These are phyloP conservation scores for Ogataea degrootiae DNA, from an alignment of 805 yeast species.

Conservation along the genomic window DNA sequence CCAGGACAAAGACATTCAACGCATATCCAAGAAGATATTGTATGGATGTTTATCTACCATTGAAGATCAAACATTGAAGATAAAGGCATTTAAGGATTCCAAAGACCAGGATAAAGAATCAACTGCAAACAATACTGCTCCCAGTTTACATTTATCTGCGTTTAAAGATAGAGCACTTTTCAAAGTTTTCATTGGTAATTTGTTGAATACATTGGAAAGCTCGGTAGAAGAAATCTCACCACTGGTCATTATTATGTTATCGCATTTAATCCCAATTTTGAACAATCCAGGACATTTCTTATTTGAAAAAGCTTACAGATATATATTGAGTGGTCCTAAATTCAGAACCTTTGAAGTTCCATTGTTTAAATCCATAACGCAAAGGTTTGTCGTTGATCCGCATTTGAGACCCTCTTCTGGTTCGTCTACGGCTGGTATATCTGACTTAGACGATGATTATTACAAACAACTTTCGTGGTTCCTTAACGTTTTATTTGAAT, in stretches of 20 bases:
- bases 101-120: constrained; percentile 6
- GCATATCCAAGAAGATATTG: constrained; percentile 41
- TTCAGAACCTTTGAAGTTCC: constrained; percentile 42
- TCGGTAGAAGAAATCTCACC: constrained; percentile 33
- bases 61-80: constrained; percentile 31
- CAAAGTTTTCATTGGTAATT: constrained; percentile 48
- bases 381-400: constrained; percentile 21
- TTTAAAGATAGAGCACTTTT: constrained; percentile 56
- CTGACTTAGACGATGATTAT: constrained; percentile 41
- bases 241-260: constrained; percentile 49
- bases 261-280: constrained; percentile 53
- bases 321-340: constrained; percentile 54
- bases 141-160: constrained; percentile 7
- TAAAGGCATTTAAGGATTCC: constrained; percentile 14
- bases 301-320: constrained; percentile 66
- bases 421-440: constrained; percentile 9
- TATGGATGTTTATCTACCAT: constrained; percentile 40
- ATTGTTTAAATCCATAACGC: constrained; percentile 36
- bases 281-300: constrained; percentile 68
- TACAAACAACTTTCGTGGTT: constrained; percentile 67
- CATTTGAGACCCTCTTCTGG: constrained; percentile 13
- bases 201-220: constrained; percentile 33
- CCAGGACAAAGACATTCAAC: constrained; percentile 20
- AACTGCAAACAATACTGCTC: not conserved
- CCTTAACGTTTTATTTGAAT: constrained; percentile 41